Evolutionary conservation across 2,329 filamentous ascomycete genomes (phyloP).

Genomic region (Aspergillus ruber): DNA sequence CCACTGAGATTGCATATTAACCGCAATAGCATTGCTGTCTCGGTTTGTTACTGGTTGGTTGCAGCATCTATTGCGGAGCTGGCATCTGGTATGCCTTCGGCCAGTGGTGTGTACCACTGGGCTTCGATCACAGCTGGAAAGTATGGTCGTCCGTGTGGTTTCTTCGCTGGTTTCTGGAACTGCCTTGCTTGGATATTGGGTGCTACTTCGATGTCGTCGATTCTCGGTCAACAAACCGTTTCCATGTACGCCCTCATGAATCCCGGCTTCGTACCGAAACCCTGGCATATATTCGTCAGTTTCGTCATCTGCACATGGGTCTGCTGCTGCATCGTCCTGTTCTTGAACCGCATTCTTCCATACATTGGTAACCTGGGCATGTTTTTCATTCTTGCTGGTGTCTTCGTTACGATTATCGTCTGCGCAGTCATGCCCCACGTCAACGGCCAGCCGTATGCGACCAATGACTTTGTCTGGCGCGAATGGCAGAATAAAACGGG

Average conservation of each 20-base stretch:
- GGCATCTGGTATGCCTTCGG: constrained; percentile 56
- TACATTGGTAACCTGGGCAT: constrained; percentile 52
- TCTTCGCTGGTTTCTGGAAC: constrained; percentile 43
- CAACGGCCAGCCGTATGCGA: constrained; percentile 39
- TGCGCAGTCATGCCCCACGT: constrained; percentile 48
- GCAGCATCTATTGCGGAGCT: constrained; percentile 56
- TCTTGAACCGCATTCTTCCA: constrained; percentile 48
- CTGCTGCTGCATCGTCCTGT: constrained; percentile 47
- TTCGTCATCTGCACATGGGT: constrained; percentile 53
- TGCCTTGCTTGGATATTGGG: constrained; percentile 54
- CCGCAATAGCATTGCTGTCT: constrained; percentile 33
- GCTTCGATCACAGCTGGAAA: constrained; percentile 53
- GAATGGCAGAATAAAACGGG: constrained; percentile 46
- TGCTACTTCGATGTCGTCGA: constrained; percentile 52
- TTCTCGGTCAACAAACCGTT: constrained; percentile 54
- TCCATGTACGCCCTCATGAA: constrained; percentile 58
- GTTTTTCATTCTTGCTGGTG: constrained; percentile 50
- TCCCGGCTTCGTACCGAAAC: constrained; percentile 43
- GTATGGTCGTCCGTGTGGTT: constrained; percentile 48
- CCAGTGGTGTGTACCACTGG: constrained; percentile 57
- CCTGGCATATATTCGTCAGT: constrained; percentile 56
- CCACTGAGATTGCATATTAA: constrained; percentile 8
- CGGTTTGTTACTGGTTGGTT: constrained; percentile 52
- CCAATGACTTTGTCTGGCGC: constrained; percentile 50
- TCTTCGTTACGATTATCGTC: constrained; percentile 50